Evolutionary conservation across 2,329 filamentous ascomycete genomes (phyloP).

Genomic region (Hymenoscyphus scutula): DNA sequence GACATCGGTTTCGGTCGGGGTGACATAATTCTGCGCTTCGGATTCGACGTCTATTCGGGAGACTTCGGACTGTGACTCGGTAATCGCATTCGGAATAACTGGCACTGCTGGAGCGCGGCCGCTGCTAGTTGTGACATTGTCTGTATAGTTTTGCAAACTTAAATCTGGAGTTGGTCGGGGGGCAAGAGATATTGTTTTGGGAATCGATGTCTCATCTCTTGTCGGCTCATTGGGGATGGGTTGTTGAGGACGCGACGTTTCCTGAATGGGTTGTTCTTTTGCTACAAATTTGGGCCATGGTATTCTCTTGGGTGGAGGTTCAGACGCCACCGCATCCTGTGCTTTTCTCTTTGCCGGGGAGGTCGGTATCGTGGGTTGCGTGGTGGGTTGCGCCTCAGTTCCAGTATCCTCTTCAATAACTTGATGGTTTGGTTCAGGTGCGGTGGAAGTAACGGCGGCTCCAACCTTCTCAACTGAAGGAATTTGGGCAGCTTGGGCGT

Average conservation of each 20-base stretch:
- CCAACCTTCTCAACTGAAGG: not conserved
- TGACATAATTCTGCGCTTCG: not conserved
- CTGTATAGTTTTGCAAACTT: not conserved
- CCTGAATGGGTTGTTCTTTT: not conserved
- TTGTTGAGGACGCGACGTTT: not conserved
- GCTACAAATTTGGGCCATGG: not conserved
- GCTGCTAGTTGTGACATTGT: not conserved
- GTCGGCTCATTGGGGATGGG: not conserved
- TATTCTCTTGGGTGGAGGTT: constrained; percentile 2
- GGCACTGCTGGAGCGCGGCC: not conserved
- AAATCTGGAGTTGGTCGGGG: not conserved
- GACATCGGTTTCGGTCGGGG: not conserved
- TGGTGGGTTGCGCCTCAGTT: not conserved
- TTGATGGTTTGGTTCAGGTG: not conserved
- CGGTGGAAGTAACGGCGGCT: not conserved
- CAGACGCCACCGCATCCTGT: constrained; percentile 1
- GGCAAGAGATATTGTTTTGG: not conserved
- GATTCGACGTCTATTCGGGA: not conserved
- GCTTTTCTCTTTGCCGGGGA: constrained; percentile 21
- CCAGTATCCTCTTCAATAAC: not conserved
- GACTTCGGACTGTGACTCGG: not conserved
- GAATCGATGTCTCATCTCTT: not conserved
- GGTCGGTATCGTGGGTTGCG: not conserved
- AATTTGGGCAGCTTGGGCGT: not conserved
- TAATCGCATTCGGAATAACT: not conserved